phyloP scores from a whole-genome alignment of 164 flowering plant genomes.

The Protea cynaroides region DNA sequence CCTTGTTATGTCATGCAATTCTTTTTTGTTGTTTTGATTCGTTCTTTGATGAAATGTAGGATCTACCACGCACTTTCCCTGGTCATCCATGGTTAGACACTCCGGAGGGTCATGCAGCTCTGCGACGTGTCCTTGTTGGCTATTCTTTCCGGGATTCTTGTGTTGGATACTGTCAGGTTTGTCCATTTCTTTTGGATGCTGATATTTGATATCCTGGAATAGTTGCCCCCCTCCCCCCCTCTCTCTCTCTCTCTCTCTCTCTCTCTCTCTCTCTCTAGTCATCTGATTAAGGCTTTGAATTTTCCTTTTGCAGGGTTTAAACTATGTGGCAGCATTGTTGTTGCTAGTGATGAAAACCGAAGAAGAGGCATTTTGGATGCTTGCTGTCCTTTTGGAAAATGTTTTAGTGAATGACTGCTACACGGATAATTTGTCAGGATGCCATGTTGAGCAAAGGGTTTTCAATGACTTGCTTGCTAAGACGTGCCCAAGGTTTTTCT shows the following conservation, averaged over 20 bases:
- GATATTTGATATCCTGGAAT: background rate
- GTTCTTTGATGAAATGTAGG: conserved; percentile 38
- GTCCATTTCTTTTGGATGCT: background rate
- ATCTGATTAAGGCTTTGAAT: conserved; percentile 1
- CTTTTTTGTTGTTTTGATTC: conserved; percentile 3
- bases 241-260: background rate
- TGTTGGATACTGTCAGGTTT: conserved; percentile 97
- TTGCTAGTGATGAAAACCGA: conserved; percentile 97
- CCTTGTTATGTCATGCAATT: background rate
- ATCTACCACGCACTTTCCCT: conserved; percentile 90
- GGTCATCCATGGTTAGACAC: conserved; percentile 99
- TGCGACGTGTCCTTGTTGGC: conserved; percentile 87
- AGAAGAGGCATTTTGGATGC: conserved; percentile 98
- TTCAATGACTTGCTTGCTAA: conserved; percentile 74
- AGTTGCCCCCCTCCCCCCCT: background rate
- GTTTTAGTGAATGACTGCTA: conserved; percentile 90
- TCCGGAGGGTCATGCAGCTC: conserved; percentile 84
- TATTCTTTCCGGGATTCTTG: conserved; percentile 94
- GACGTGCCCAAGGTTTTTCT: conserved; percentile 67
- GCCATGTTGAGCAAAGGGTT: conserved; percentile 94
- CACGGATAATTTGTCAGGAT: conserved; percentile 84
- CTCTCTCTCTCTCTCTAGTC: background rate
- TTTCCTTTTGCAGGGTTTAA: conserved; percentile 66
- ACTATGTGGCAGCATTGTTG: conserved; percentile 88
- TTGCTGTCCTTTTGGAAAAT: conserved; percentile 84